Conservation (phyloP, 2,329 filamentous ascomycete species). For the Metarhizium rileyi region DNA sequence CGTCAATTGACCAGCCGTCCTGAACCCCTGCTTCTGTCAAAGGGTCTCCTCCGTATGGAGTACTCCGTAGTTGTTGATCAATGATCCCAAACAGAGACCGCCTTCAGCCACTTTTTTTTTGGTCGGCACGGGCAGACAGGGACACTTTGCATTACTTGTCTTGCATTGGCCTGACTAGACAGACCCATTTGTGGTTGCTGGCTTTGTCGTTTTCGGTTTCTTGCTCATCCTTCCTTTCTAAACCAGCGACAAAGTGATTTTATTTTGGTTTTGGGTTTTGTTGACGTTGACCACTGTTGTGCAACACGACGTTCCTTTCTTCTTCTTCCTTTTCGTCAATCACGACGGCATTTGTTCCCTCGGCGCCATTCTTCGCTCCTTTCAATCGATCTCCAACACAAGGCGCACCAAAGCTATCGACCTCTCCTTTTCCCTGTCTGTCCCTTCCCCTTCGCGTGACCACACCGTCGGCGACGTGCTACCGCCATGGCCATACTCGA, state of each 20-base stretch:
- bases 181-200: neutral
- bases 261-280: neutral
- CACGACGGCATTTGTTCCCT: neutral
- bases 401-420: neutral
- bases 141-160: too few species aligned
- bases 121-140: too few species aligned
- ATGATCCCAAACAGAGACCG: too few species aligned
- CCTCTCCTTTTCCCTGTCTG: neutral
- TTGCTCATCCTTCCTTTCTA: neutral
- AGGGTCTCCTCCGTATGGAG: too few species aligned
- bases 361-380: neutral
- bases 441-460: neutral
- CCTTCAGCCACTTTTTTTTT: too few species aligned
- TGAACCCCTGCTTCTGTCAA: too few species aligned
- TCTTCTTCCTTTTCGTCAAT: neutral
- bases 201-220: neutral
- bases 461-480: neutral
- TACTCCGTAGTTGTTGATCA: too few species aligned
- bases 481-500: constrained; percentile 13
- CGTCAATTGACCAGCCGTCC: too few species aligned
- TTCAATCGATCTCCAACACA: neutral
- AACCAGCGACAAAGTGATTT: neutral
- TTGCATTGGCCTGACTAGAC: too few species aligned
- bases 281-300: neutral
- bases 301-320: constrained; percentile 4